phyloP scores from a whole-genome alignment of 176 grass and related monocot genomes.

The Oryza coarctata region DNA sequence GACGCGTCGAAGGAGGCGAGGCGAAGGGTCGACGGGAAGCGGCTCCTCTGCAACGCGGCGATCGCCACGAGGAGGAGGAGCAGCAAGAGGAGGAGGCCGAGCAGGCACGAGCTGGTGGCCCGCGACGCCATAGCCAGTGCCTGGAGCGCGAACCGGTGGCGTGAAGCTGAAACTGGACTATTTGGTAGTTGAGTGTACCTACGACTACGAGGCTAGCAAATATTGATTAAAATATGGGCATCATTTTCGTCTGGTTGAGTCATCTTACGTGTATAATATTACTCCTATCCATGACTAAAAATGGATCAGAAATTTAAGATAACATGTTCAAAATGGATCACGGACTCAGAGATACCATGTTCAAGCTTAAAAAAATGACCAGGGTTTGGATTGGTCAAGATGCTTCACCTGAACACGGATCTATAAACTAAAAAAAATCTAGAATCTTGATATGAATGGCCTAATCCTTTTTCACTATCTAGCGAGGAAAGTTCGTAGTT shows the following conservation, averaged over 20 bases:
- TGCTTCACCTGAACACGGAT: not conserved
- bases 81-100: slow-evolving; percentile 19
- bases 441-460: not conserved
- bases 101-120: not conserved
- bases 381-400: not conserved
- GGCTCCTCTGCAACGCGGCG: not conserved
- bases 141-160: not conserved
- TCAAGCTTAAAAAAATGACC: not conserved
- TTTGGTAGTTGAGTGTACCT: not conserved
- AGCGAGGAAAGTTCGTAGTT: not conserved
- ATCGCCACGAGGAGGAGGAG: not conserved
- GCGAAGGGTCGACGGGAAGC: not conserved
- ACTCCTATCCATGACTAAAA: too few species aligned
- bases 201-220: not conserved
- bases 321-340: too few species aligned
- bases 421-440: not conserved
- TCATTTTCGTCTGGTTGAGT: not conserved
- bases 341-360: too few species aligned
- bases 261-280: too few species aligned
- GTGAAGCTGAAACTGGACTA: not conserved
- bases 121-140: slow-evolving; percentile 9
- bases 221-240: not conserved
- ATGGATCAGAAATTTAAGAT: too few species aligned
- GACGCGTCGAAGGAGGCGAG: slow-evolving; percentile 24
- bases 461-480: not conserved